These are phyloP conservation scores for Penicillium aurantiogriseum DNA, from an alignment of 2,329 filamentous ascomycete genomes.

Conservation along the genomic window DNA sequence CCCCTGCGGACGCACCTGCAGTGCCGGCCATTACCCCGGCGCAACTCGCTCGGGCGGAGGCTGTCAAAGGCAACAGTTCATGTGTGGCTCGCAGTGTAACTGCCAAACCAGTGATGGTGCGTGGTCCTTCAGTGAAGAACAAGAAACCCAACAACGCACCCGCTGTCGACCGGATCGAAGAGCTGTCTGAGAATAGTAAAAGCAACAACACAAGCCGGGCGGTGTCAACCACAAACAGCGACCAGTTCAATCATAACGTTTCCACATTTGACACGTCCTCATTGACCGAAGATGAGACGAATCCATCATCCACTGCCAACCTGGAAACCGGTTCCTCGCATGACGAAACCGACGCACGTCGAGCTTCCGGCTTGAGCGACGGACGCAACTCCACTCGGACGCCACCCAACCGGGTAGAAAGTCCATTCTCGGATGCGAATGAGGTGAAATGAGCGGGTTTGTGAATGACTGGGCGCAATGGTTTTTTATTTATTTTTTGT, in stretches of 20 bases:
- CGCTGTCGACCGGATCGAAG: conserved; percentile 21
- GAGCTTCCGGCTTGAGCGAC: conserved; percentile 16
- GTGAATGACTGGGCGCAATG: conserved; percentile 6
- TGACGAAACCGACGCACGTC: conserved; percentile 2
- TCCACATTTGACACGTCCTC: conserved; percentile 37
- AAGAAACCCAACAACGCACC: conserved; percentile 30
- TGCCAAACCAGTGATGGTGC: conserved; percentile 48
- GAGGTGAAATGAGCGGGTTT: conserved; percentile 37
- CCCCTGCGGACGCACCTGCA: conserved; percentile 57
- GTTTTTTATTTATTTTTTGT: conserved; percentile 9
- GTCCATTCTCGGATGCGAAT: conserved; percentile 47
- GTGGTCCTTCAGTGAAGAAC: conserved; percentile 35
- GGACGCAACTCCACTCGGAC: conserved; percentile 31
- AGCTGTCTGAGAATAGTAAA: conserved; percentile 12
- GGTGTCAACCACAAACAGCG: conserved; percentile 19
- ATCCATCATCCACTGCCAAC: conserved; percentile 11
- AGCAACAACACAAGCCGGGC: conserved; percentile 15
- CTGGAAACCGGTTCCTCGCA: not conserved
- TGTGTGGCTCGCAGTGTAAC: conserved; percentile 47
- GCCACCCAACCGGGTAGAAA: conserved; percentile 34
- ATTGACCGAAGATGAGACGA: conserved; percentile 29
- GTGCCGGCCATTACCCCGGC: conserved; percentile 66
- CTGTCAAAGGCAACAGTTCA: conserved; percentile 37
- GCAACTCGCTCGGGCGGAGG: conserved; percentile 42
- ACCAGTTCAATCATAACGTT: conserved; percentile 21